These are phyloP conservation scores for Berkeleyomyces basicola DNA, from an alignment of 2,329 filamentous ascomycete genomes.

Conservation along the genomic window DNA sequence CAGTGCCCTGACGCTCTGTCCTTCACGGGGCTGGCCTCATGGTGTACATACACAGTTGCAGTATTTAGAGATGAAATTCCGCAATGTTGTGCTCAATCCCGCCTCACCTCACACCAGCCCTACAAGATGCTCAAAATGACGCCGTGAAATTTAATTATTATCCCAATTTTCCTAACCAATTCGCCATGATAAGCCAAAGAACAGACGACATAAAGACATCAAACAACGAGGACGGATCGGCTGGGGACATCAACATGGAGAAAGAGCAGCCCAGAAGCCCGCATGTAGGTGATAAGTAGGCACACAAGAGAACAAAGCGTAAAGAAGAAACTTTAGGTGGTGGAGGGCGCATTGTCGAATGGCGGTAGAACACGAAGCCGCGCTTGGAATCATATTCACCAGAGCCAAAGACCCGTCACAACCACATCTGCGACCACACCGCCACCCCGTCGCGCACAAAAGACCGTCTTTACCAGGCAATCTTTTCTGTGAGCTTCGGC, in stretches of 20 bases:
- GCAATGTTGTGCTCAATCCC: no score
- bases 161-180: conserved; percentile 10
- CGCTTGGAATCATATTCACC: neutral
- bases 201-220: conserved; percentile 11
- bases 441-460: neutral
- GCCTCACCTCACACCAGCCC: neutral
- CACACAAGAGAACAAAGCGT: conserved; percentile 1
- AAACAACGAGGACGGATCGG: neutral
- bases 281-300: conserved; percentile 1
- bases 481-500: conserved; percentile 25
- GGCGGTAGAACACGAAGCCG: neutral
- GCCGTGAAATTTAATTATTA: neutral
- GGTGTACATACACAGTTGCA: no score
- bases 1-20: neutral
- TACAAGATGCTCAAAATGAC: neutral
- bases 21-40: neutral
- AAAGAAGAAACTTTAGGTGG: neutral
- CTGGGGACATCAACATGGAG: neutral
- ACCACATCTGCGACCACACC: neutral
- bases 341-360: neutral
- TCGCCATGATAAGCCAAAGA: conserved; percentile 12
- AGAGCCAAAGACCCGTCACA: neutral
- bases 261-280: neutral
- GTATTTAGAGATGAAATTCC: no score
- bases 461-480: conserved; percentile 23